Conservation (phyloP, 352 stramenopile genomes). For the Globisporangium takayamanum region DNA sequence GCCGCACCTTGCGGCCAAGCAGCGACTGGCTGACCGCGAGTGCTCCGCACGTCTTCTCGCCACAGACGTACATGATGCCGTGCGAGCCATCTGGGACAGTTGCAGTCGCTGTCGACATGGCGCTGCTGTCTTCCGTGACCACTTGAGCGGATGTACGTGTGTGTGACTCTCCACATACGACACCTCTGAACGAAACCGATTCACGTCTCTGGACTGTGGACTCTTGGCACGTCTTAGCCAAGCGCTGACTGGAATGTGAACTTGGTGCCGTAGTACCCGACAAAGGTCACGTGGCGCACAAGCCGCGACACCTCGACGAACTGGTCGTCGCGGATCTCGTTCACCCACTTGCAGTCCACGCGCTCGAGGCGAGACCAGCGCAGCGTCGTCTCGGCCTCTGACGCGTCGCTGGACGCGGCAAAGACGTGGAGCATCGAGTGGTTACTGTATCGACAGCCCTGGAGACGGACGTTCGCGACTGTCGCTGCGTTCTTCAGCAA, state of each 20-base stretch:
- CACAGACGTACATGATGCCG: constrained; percentile 46
- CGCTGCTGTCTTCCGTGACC: too few species aligned
- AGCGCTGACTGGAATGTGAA: background rate
- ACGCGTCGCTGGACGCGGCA: background rate
- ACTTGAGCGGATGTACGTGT: too few species aligned
- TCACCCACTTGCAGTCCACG: constrained; percentile 23
- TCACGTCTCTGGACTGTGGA: background rate
- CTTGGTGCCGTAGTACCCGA: constrained; percentile 22
- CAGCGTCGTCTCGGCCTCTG: background rate
- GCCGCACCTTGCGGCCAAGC: constrained; percentile 38
- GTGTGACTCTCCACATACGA: too few species aligned
- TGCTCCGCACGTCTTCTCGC: constrained; percentile 24
- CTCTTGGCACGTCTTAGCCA: too few species aligned
- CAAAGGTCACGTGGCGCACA: constrained; percentile 3
- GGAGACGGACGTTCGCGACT: constrained; percentile 13
- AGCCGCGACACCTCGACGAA: constrained; percentile 2
- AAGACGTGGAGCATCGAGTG: constrained; percentile 10
- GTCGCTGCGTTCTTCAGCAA: constrained; percentile 6
- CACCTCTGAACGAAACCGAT: background rate
- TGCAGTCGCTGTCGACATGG: constrained; percentile 1
- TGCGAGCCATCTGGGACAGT: constrained; percentile 25
- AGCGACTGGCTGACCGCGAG: constrained; percentile 24
- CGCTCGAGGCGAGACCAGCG: constrained; percentile 10
- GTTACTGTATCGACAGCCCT: constrained; percentile 17
- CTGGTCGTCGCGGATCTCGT: constrained; percentile 14